Conservation (phyloP, 495 filamentous ascomycete species). For the Jackrogersella minutella region DNA sequence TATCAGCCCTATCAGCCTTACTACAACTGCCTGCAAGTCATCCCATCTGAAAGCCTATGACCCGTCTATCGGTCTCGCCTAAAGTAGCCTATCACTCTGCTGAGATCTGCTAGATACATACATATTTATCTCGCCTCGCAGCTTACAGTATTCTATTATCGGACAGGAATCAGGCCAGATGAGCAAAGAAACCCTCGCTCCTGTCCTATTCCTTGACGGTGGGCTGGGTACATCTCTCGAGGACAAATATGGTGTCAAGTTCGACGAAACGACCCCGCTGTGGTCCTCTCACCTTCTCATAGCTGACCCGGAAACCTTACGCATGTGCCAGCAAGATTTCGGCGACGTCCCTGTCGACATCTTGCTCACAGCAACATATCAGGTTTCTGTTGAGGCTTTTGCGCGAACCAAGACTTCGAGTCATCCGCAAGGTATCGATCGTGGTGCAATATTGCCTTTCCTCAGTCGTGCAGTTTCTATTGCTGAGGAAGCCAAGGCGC, state of each 20-base stretch:
- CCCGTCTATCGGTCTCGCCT: too few species aligned
- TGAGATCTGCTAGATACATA: background rate
- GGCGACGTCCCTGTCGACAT: conserved; percentile 63
- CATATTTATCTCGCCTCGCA: background rate
- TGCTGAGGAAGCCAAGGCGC: conserved; percentile 44
- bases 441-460: conserved; percentile 35
- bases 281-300: conserved; percentile 73
- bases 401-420: conserved; percentile 42
- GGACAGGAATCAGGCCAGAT: background rate
- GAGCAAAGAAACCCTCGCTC: conserved; percentile 13
- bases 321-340: conserved; percentile 63
- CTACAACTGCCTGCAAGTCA: too few species aligned
- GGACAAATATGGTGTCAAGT: conserved; percentile 58
- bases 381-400: conserved; percentile 65
- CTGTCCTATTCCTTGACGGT: conserved; percentile 66
- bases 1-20: background rate
- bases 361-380: conserved; percentile 71
- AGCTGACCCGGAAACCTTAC: conserved; percentile 56
- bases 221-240: conserved; percentile 73
- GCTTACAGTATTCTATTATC: background rate
- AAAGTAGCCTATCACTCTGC: background rate
- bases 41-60: too few species aligned
- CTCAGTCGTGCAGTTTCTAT: conserved; percentile 49
- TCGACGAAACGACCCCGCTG: conserved; percentile 62
- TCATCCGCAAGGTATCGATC: conserved; percentile 36